Conservation (phyloP, 345 rosid genomes). For the Gossypioides kirkii region DNA sequence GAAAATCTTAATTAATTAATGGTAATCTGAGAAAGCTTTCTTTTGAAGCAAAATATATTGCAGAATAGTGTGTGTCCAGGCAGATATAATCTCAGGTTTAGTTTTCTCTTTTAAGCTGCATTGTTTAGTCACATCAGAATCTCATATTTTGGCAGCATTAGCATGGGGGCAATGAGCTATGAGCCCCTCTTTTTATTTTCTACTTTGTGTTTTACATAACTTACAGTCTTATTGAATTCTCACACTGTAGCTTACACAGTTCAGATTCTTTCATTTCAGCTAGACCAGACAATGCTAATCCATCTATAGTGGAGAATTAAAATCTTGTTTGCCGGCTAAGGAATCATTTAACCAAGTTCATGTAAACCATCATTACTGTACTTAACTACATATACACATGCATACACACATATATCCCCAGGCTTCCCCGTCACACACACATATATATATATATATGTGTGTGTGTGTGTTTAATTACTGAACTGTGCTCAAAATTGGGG, state of each 20-base stretch:
- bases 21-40: neutral
- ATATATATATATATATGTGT: no score
- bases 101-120: neutral
- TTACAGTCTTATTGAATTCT: neutral
- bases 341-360: neutral
- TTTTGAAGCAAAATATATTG: neutral
- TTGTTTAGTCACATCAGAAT: neutral
- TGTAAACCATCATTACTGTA: neutral
- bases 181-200: neutral
- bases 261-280: neutral
- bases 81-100: neutral
- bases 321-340: slow-evolving; percentile 7
- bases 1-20: neutral
- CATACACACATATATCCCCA: no score
- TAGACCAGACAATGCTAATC: neutral
- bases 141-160: neutral
- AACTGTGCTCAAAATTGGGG: neutral
- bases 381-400: no score
- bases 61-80: neutral
- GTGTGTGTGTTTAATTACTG: no score
- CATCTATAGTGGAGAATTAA: slow-evolving; percentile 8
- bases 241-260: neutral
- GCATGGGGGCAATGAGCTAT: neutral
- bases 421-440: no score
- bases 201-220: neutral